A percentile compares a stretch with the other conserved stretches of the same genome.
Evolutionary conservation across 192 early-diverging fungal genomes (phyloP).

Genomic region (Neocallimastix lanati): DNA sequence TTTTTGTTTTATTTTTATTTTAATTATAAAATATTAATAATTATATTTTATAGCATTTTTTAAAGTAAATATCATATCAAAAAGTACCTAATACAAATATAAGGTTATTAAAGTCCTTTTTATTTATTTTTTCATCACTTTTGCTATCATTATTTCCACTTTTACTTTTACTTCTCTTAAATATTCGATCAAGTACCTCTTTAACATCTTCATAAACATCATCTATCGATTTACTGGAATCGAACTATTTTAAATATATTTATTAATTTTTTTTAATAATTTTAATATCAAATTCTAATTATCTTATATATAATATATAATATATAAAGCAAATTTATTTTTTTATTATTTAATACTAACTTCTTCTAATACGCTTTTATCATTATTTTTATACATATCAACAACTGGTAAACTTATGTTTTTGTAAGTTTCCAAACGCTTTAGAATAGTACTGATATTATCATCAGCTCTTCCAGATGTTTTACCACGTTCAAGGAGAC

Average conservation of each 20-base stretch:
- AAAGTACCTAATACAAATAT: not conserved
- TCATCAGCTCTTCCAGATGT: slow-evolving; percentile 32
- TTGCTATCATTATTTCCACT: too few species aligned
- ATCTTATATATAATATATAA: too few species aligned
- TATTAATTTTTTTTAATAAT: not conserved
- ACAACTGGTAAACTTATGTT: not conserved
- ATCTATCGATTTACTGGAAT: not conserved
- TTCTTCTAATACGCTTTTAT: not conserved
- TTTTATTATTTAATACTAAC: not conserved
- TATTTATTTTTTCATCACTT: not conserved
- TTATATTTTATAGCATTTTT: too few species aligned
- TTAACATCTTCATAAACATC: not conserved
- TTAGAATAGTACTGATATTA: slow-evolving; percentile 28
- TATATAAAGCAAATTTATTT: not conserved
- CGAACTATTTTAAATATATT: not conserved
- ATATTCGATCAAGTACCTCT: not conserved
- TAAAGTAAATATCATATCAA: too few species aligned
- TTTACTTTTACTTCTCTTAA: not conserved
- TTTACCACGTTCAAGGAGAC: slow-evolving; percentile 32
- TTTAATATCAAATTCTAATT: too few species aligned
- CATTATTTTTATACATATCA: not conserved
- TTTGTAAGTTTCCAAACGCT: not conserved
- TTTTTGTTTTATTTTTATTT: too few species aligned
- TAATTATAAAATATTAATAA: too few species aligned
- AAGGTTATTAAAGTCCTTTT: not conserved